These are phyloP conservation scores for Trichophyton equinum DNA, from an alignment of 2,329 filamentous ascomycete species.

Conservation along the genomic window DNA sequence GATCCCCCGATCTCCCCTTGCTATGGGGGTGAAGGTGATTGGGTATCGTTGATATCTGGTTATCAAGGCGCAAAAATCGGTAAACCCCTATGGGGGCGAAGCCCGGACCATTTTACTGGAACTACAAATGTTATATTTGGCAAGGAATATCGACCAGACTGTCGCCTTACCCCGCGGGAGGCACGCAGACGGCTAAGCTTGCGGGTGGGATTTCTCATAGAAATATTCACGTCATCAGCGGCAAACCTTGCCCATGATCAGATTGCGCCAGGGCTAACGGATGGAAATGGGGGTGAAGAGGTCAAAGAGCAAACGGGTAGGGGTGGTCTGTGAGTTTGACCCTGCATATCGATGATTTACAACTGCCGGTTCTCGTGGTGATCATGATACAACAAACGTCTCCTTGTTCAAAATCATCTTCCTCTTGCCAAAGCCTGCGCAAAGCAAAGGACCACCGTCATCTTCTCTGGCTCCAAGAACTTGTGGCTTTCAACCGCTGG, in stretches of 20 bases:
- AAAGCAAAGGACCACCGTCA: no score
- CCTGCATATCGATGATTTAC: conserved; percentile 1
- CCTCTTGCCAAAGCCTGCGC: no score
- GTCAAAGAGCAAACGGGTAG: not conserved
- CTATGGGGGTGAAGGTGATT: not conserved
- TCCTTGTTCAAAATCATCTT: no score
- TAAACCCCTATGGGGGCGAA: not conserved
- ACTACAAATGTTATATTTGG: not conserved
- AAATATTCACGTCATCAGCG: not conserved
- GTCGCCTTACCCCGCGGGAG: no score
- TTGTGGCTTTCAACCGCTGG: not conserved
- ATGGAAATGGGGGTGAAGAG: not conserved
- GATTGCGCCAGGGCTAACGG: not conserved
- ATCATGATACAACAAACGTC: not conserved
- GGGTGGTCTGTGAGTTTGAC: not conserved
- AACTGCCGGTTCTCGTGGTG: not conserved
- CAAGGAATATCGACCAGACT: not conserved
- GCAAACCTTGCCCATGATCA: not conserved
- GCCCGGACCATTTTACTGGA: not conserved
- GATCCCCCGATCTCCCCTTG: not conserved
- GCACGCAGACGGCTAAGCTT: not conserved
- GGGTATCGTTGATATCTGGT: not conserved
- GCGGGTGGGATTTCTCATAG: not conserved
- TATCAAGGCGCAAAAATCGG: not conserved
- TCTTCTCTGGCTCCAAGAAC: not conserved